phyloP scores from a whole-genome alignment of 2,329 filamentous ascomycete species.

The Fusarium algeriense region DNA sequence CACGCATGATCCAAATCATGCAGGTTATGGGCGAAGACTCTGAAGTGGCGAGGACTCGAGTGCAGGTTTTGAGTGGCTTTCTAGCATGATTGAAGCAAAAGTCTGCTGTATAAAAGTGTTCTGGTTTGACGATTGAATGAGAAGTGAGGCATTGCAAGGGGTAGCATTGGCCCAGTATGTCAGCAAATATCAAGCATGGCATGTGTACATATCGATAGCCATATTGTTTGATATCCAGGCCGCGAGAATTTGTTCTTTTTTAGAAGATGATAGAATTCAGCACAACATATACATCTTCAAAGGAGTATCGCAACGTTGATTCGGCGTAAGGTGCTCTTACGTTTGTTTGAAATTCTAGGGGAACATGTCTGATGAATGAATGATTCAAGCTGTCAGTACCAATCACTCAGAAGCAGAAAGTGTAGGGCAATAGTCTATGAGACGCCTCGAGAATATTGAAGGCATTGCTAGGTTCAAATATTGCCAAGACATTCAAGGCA shows the following conservation, averaged over 20 bases:
- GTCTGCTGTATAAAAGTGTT: neutral
- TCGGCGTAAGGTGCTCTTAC: neutral
- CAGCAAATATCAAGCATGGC: neutral
- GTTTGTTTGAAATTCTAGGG: constrained; percentile 25
- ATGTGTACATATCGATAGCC: constrained; percentile 7
- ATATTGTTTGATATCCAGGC: constrained; percentile 2
- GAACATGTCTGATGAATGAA: neutral
- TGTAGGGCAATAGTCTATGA: neutral
- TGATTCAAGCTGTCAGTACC: neutral
- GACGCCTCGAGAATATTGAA: constrained; percentile 3
- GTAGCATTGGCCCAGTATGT: neutral
- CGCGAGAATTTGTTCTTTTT: neutral
- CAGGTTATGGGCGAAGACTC: constrained; percentile 69
- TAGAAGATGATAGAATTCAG: constrained; percentile 9
- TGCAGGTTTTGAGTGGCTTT: constrained; percentile 69
- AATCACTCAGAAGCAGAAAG: neutral
- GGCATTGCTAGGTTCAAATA: constrained; percentile 7
- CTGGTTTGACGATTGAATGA: constrained; percentile 24
- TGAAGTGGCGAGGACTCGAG: constrained; percentile 69
- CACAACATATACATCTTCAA: neutral
- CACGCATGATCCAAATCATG: constrained; percentile 74
- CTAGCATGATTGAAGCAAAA: constrained; percentile 45
- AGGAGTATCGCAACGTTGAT: neutral
- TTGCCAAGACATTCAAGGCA: constrained; percentile 32
- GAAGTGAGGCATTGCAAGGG: neutral